phyloP scores from a whole-genome alignment of 2,329 filamentous ascomycete genomes.

The Penicillium sp. region DNA sequence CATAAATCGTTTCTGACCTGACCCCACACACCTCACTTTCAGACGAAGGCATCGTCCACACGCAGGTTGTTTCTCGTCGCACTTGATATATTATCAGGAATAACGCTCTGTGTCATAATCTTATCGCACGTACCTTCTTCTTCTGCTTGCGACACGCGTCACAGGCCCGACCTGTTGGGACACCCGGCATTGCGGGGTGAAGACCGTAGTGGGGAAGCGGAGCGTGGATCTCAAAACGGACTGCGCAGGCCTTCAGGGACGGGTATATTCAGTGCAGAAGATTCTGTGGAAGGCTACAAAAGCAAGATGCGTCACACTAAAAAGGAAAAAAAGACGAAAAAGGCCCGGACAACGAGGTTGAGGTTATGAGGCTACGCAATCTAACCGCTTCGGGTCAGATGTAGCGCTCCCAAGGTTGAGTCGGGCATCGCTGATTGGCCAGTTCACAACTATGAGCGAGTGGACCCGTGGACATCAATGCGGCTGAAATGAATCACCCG shows the following conservation, averaged over 20 bases:
- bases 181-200: conserved; percentile 41
- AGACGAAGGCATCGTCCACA: conserved; percentile 44
- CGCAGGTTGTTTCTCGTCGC: conserved; percentile 39
- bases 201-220: conserved; percentile 1
- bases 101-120: too few relatives aligned
- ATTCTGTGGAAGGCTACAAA: neutral
- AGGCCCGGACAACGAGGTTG: neutral
- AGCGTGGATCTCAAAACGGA: conserved; percentile 1
- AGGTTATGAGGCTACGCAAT: neutral
- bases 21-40: conserved; percentile 40
- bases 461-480: neutral
- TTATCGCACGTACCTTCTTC: conserved; percentile 41
- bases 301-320: neutral
- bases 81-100: conserved; percentile 29
- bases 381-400: conserved; percentile 15
- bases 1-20: conserved; percentile 43
- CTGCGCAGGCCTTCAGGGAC: neutral
- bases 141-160: conserved; percentile 47
- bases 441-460: neutral
- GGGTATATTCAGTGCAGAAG: neutral
- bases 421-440: conserved; percentile 4
- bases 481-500: neutral
- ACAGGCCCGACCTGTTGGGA: conserved; percentile 45
- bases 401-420: conserved; percentile 9
- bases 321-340: neutral